Percentiles rank a stretch among this genome's conserved stretches.
These are phyloP conservation scores for Cordyceps cicadae DNA, from an alignment of 2,329 filamentous ascomycete species.

Conservation along the genomic window DNA sequence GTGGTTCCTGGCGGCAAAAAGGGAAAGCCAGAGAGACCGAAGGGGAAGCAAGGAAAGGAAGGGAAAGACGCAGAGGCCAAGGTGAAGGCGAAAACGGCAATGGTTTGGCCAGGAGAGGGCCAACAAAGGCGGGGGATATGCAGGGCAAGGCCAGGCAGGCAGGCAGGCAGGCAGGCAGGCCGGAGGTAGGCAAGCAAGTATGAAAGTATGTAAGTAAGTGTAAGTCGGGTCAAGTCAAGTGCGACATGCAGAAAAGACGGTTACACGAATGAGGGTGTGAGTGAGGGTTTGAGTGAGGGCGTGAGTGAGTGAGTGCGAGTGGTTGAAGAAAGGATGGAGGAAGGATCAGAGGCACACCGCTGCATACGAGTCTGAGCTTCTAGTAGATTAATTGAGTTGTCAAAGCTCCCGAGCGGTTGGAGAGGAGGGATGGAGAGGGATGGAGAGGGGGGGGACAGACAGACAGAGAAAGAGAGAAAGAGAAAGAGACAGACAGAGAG, in stretches of 20 bases:
- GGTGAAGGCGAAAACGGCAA: not conserved
- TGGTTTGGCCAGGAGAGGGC: not conserved
- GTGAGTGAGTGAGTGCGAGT: too few species aligned
- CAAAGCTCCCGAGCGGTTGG: not conserved
- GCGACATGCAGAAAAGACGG: not conserved
- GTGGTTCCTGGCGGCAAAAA: not conserved
- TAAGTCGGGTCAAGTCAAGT: not conserved
- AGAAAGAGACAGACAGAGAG: too few species aligned
- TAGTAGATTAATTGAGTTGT: not conserved
- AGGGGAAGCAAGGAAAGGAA: not conserved
- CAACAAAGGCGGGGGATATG: not conserved
- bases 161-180: too few species aligned
- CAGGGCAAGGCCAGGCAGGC: not conserved
- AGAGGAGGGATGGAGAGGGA: not conserved
- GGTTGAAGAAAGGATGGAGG: too few species aligned
- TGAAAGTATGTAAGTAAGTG: not conserved
- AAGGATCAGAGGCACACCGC: not conserved
- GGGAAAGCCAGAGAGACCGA: too few species aligned
- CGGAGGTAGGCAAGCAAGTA: too few species aligned
- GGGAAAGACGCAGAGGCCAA: not conserved
- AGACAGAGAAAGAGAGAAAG: too few species aligned
- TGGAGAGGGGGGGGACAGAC: too few species aligned
- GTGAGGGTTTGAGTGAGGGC: not conserved
- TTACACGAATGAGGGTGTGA: not conserved
- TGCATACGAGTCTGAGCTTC: not conserved